Conservation (phyloP, 805 yeast species). For the Pichia rugopelliculosa region DNA sequence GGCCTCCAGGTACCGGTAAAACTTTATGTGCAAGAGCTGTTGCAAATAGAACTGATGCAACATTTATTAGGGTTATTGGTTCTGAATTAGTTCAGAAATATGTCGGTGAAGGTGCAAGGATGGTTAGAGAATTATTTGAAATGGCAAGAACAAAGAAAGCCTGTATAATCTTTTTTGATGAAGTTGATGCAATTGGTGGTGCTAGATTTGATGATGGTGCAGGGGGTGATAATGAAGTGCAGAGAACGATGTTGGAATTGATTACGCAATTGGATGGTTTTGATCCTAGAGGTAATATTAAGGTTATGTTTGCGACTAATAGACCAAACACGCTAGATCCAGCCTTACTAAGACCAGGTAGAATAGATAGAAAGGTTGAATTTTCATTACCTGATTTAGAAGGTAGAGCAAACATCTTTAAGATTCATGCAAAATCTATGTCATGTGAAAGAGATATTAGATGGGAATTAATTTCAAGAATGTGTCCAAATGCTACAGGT, state of each 20-base stretch:
- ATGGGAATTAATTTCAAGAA: slow-evolving; percentile 96
- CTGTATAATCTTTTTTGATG: slow-evolving; percentile 96
- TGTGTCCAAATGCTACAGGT: slow-evolving; percentile 98
- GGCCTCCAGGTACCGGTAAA: slow-evolving; percentile 99
- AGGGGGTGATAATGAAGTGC: slow-evolving; percentile 98
- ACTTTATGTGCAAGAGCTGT: slow-evolving; percentile 98
- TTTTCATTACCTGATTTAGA: slow-evolving; percentile 94
- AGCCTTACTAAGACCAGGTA: slow-evolving; percentile 94
- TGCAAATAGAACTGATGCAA: slow-evolving; percentile 98
- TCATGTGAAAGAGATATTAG: slow-evolving; percentile 94
- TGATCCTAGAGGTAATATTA: slow-evolving; percentile 97
- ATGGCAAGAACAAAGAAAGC: slow-evolving; percentile 99
- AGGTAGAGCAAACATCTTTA: slow-evolving; percentile 95
- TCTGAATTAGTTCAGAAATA: slow-evolving; percentile 97
- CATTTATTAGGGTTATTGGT: slow-evolving; percentile 96
- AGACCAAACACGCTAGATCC: slow-evolving; percentile 98
- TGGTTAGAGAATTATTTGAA: slow-evolving; percentile 97
- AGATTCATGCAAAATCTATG: slow-evolving; percentile 97
- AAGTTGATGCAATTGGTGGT: slow-evolving; percentile 98
- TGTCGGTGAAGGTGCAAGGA: slow-evolving; percentile 99
- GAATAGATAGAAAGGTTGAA: slow-evolving; percentile 98
- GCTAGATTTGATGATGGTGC: slow-evolving; percentile 99
- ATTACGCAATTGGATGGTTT: slow-evolving; percentile 98
- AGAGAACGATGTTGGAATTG: slow-evolving; percentile 96
- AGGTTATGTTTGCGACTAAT: slow-evolving; percentile 99